Evolutionary conservation across 306 rosid species (phyloP).

Genomic region (Prinsepia uniflora): DNA sequence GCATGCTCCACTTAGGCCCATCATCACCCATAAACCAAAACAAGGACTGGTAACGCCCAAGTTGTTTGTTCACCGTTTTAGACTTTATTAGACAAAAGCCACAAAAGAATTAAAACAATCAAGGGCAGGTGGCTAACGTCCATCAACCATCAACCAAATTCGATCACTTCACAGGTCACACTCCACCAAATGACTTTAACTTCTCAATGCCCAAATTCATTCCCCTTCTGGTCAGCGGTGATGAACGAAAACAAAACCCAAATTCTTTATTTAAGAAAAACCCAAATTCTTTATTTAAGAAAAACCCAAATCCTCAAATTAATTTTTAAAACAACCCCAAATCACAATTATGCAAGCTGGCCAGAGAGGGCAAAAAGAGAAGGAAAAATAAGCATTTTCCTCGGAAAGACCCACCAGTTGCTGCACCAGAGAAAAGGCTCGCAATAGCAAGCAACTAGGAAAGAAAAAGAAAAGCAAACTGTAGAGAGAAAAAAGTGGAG

Average conservation of each 20-base stretch:
- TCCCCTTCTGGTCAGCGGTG: not conserved
- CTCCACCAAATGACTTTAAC: constrained; percentile 24
- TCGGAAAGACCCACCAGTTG: constrained; percentile 26
- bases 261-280: no score
- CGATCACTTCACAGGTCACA: constrained; percentile 27
- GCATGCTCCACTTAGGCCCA: no score
- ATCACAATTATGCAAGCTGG: not conserved
- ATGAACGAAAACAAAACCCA: not conserved
- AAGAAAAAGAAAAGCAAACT: constrained; percentile 2
- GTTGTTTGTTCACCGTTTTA: not conserved
- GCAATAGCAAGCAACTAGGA: constrained; percentile 8
- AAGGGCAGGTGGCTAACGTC: constrained; percentile 33
- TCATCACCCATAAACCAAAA: no score
- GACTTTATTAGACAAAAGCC: not conserved
- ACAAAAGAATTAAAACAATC: not conserved
- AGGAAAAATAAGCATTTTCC: not conserved
- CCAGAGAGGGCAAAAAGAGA: constrained; percentile 6
- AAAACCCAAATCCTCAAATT: not conserved
- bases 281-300: not conserved
- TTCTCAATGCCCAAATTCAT: not conserved
- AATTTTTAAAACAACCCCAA: not conserved
- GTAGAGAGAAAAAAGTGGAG: constrained; percentile 59
- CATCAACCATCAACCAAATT: constrained; percentile 26
- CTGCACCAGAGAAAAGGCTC: constrained; percentile 1
- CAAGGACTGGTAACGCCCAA: not conserved